Conservation (phyloP, 1,284 basidiomycete species). For the Ustilago nuda region DNA sequence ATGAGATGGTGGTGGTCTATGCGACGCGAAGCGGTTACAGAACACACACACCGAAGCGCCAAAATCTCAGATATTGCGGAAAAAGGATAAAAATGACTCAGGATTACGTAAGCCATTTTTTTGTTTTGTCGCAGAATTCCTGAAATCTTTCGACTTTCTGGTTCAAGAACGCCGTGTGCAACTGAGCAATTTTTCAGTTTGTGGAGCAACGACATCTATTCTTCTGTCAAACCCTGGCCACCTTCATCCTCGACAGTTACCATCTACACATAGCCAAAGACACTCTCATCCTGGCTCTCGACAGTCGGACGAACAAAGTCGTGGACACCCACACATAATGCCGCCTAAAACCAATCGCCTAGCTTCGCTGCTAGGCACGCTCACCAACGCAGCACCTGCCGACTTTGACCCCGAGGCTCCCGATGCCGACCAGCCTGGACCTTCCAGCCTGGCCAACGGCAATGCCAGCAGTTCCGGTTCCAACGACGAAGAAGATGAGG, state of each 20-base stretch:
- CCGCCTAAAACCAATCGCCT: constrained; percentile 34
- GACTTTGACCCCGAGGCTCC: constrained; percentile 49
- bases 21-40: constrained; percentile 33
- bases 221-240: constrained; percentile 3
- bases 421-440: constrained; percentile 32
- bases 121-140: not conserved
- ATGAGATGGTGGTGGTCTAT: constrained; percentile 5
- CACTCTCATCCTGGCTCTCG: not conserved
- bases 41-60: not conserved
- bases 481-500: constrained; percentile 27
- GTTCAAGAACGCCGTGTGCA: constrained; percentile 12
- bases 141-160: constrained; percentile 13
- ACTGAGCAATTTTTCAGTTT: constrained; percentile 8
- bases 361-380: constrained; percentile 35
- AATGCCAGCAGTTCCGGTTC: constrained; percentile 12
- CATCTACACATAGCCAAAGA: not conserved
- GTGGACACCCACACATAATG: constrained; percentile 17
- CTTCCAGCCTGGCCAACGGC: constrained; percentile 19
- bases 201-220: constrained; percentile 17
- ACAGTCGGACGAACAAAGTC: not conserved
- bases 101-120: constrained; percentile 42
- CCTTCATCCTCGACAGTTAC: not conserved
- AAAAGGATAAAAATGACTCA: constrained; percentile 15
- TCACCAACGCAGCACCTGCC: constrained; percentile 44
- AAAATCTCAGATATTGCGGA: not conserved